These are phyloP conservation scores for Neckera pumila DNA, from an alignment of 225 moss, liverwort and hornwort species.

Conservation along the genomic window DNA sequence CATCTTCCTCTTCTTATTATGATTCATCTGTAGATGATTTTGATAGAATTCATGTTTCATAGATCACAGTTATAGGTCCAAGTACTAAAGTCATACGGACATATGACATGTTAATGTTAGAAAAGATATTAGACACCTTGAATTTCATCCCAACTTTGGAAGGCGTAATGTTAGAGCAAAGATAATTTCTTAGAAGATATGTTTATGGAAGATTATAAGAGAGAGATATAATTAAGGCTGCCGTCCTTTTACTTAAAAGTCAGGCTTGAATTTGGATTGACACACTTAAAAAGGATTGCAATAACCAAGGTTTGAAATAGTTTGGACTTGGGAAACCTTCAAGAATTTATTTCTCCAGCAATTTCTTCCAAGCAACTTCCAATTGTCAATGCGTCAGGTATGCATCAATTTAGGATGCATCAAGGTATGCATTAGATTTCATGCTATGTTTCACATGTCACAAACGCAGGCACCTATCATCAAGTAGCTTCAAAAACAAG, in stretches of 20 bases:
- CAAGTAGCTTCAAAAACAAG: no score
- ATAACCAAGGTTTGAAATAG: rapidly evolving
- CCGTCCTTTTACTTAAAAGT: not conserved
- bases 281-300: not conserved
- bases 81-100: rapidly evolving
- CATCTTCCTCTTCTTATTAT: not conserved
- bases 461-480: no score
- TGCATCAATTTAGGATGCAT: not conserved
- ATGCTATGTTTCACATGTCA: no score
- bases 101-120: not conserved
- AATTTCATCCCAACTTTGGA: not conserved
- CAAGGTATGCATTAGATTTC: no score
- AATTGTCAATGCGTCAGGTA: not conserved
- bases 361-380: not conserved
- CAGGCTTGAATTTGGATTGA: not conserved
- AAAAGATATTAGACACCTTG: not conserved
- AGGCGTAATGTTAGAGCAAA: no score
- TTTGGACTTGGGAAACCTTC: not conserved
- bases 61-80: not conserved
- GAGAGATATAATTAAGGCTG: not conserved
- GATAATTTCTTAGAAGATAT: no score
- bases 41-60: not conserved
- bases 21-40: not conserved
- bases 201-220: no score
- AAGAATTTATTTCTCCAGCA: not conserved